Percentiles rank a stretch among this genome's conserved stretches.
These are phyloP conservation scores for Rhizomucor pusillus DNA, from an alignment of 371 early-diverging fungal genomes.

Conservation along the genomic window DNA sequence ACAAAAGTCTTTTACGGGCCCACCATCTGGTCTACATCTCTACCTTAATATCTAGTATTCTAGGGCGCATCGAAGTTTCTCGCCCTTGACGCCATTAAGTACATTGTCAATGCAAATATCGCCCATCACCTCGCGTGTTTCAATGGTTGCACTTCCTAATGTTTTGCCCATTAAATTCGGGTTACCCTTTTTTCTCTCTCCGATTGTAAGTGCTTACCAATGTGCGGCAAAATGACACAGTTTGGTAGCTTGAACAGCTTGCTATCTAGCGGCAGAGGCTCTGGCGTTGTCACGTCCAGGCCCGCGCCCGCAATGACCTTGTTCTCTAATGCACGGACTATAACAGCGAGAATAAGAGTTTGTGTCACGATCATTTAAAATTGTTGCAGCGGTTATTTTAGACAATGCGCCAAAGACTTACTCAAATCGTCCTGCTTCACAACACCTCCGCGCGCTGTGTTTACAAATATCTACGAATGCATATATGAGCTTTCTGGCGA, in stretches of 20 bases:
- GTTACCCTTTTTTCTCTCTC: neutral
- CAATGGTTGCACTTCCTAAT: conserved; percentile 74
- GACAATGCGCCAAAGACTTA: too few relatives aligned
- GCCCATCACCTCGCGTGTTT: conserved; percentile 84
- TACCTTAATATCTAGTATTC: too few relatives aligned
- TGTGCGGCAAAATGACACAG: conserved; percentile 74
- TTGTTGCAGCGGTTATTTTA: too few relatives aligned
- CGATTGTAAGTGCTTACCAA: conserved; percentile 29
- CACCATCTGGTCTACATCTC: too few relatives aligned
- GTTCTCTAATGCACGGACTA: conserved; percentile 59
- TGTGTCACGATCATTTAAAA: too few relatives aligned
- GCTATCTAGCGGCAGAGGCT: conserved; percentile 70
- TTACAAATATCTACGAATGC: conserved; percentile 64
- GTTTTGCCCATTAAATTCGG: neutral
- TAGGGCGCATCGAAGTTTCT: too few relatives aligned
- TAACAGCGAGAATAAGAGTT: neutral
- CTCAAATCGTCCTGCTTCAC: conserved; percentile 73
- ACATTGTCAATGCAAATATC: conserved; percentile 36
- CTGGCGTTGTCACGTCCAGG: conserved; percentile 87
- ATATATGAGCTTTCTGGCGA: neutral
- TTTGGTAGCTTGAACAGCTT: conserved; percentile 59
- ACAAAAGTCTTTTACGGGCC: too few relatives aligned
- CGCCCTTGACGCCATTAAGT: conserved; percentile 19
- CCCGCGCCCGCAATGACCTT: conserved; percentile 69
- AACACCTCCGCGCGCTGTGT: conserved; percentile 80